A percentile compares a stretch with the other conserved stretches of the same genome.
Conservation (phyloP, 768 basidiomycete species). For the Gautieria morchelliformis region DNA sequence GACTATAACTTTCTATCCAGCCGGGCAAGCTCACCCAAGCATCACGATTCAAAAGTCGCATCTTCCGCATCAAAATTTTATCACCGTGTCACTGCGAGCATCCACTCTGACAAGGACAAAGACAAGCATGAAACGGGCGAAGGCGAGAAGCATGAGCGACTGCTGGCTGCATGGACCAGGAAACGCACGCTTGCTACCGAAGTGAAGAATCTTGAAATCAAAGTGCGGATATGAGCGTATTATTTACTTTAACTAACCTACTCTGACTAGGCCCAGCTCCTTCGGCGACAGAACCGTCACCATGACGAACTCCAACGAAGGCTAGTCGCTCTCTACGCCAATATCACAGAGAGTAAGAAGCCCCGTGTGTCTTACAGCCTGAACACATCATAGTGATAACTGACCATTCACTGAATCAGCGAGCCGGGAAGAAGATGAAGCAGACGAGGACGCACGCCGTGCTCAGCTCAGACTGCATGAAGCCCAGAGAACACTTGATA, state of each 20-base stretch:
- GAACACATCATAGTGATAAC: neutral
- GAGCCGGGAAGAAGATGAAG: neutral
- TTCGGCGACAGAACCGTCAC: neutral
- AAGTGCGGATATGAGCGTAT: neutral
- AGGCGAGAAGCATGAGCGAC: neutral
- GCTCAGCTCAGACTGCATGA: neutral
- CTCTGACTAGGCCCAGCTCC: neutral
- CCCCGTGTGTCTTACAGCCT: neutral
- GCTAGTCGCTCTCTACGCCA: neutral
- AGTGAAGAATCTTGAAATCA: constrained; percentile 1
- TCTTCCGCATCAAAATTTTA: neutral
- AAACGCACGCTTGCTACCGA: neutral
- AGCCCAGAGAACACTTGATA: neutral
- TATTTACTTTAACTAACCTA: neutral
- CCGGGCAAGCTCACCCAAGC: neutral
- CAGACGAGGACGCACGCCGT: neutral
- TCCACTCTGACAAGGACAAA: neutral
- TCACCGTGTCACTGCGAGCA: neutral
- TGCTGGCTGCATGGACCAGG: neutral
- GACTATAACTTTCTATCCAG: neutral
- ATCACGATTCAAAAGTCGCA: neutral
- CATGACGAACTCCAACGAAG: neutral
- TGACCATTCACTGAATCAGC: neutral
- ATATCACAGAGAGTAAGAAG: neutral
- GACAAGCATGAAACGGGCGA: neutral